These are phyloP conservation scores for Cladosporium sp. DNA, from an alignment of 2,329 filamentous ascomycete genomes.

Conservation along the genomic window DNA sequence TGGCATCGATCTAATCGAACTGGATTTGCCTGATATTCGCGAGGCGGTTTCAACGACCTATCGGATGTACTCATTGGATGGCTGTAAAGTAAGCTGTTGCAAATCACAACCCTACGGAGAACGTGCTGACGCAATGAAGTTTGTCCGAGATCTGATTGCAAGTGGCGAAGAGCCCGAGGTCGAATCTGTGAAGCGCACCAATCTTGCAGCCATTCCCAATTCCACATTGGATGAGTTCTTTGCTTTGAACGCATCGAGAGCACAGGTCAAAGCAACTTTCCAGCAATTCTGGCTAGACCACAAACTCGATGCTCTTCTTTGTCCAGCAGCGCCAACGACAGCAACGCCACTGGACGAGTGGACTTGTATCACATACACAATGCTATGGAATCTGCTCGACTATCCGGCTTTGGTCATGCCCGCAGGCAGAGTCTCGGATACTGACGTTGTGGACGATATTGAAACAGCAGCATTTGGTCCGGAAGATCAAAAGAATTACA, in stretches of 20 bases:
- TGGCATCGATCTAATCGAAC: slow-evolving; percentile 17
- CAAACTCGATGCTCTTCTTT: slow-evolving; percentile 54
- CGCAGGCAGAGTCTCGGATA: slow-evolving; percentile 38
- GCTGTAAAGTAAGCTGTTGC: slow-evolving; percentile 1
- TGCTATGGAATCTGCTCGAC: slow-evolving; percentile 63
- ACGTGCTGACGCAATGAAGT: slow-evolving; percentile 3
- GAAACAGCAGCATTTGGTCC: slow-evolving; percentile 17
- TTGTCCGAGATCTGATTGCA: slow-evolving; percentile 15
- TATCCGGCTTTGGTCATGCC: slow-evolving; percentile 60
- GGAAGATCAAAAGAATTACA: slow-evolving; percentile 19
- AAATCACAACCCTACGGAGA: neutral
- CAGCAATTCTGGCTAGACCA: slow-evolving; percentile 15
- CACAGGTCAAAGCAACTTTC: slow-evolving; percentile 14
- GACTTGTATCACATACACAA: slow-evolving; percentile 46
- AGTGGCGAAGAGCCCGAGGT: slow-evolving; percentile 19
- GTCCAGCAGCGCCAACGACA: slow-evolving; percentile 50
- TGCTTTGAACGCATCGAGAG: slow-evolving; percentile 15
- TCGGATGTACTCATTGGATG: slow-evolving; percentile 15
- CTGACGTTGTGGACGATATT: slow-evolving; percentile 37
- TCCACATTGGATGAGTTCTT: slow-evolving; percentile 18
- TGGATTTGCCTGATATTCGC: slow-evolving; percentile 17
- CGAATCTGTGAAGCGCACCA: slow-evolving; percentile 18
- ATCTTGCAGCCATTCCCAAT: slow-evolving; percentile 19
- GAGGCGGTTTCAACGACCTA: slow-evolving; percentile 16
- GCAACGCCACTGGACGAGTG: slow-evolving; percentile 49